Conservation (phyloP, 495 filamentous ascomycete genomes). For the Aspergillus kassunensis region DNA sequence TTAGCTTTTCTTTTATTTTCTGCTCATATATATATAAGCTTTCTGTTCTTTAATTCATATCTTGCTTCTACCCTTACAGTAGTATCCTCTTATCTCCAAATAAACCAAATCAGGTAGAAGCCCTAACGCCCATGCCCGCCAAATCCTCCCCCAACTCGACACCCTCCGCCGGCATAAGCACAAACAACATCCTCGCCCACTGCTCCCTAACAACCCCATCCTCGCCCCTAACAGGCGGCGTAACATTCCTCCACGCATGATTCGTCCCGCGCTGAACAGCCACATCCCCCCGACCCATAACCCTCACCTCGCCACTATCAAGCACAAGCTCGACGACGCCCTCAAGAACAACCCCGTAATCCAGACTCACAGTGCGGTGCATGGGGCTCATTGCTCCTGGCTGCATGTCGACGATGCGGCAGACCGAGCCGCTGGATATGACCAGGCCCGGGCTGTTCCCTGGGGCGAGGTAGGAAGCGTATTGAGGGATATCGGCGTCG, state of each 20-base stretch:
- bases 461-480: slow-evolving; percentile 29
- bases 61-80: too few relatives aligned
- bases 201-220: slow-evolving; percentile 12
- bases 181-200: slow-evolving; percentile 57
- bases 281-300: slow-evolving; percentile 66
- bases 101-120: too few relatives aligned
- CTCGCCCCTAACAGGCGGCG: slow-evolving; percentile 21
- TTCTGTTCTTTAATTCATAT: not conserved
- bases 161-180: slow-evolving; percentile 42
- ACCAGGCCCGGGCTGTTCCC: slow-evolving; percentile 39
- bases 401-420: slow-evolving; percentile 59
- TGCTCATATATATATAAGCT: not conserved
- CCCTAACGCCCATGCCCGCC: slow-evolving; percentile 33
- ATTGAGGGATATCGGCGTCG: slow-evolving; percentile 43
- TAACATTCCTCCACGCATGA: slow-evolving; percentile 38
- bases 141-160: slow-evolving; percentile 44
- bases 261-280: slow-evolving; percentile 57
- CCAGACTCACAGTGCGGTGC: slow-evolving; percentile 69
- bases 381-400: slow-evolving; percentile 58
- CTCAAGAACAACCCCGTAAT: slow-evolving; percentile 72
- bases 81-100: too few relatives aligned
- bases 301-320: slow-evolving; percentile 56
- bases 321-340: slow-evolving; percentile 70
- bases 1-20: slow-evolving; percentile 19
- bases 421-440: slow-evolving; percentile 47